phyloP scores from a whole-genome alignment of 2,329 filamentous ascomycete genomes.

The Aspergillus sp. region DNA sequence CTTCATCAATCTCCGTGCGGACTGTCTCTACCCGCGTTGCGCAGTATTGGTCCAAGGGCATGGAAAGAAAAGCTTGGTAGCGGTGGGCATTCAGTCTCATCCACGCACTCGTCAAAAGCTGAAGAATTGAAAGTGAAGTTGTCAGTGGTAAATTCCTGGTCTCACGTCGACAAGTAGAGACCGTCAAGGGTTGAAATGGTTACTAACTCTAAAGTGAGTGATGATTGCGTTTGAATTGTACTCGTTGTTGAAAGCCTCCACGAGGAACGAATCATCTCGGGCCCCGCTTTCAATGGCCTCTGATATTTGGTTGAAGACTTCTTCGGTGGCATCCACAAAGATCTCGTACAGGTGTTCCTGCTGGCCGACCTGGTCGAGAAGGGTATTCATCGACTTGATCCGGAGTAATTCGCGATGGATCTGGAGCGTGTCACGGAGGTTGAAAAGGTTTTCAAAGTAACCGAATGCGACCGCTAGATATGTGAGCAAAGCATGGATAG shows the following conservation, averaged over 20 bases:
- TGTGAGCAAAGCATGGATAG: no score
- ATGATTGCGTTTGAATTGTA: slow-evolving; percentile 69
- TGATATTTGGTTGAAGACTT: slow-evolving; percentile 62
- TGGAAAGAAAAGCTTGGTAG: slow-evolving; percentile 69
- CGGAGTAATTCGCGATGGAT: slow-evolving; percentile 68
- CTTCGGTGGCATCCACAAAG: slow-evolving; percentile 71
- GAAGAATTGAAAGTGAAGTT: slow-evolving; percentile 10
- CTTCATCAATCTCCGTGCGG: slow-evolving; percentile 80
- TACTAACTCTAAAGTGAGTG: slow-evolving; percentile 67
- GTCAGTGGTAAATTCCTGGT: slow-evolving; percentile 11
- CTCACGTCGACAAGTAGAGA: not conserved
- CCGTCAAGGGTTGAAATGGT: not conserved
- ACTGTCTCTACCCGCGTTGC: slow-evolving; percentile 66
- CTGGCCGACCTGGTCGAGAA: slow-evolving; percentile 67
- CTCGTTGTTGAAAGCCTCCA: slow-evolving; percentile 69
- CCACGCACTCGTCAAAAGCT: slow-evolving; percentile 79
- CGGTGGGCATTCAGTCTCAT: slow-evolving; percentile 68
- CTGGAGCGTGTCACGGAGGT: slow-evolving; percentile 58
- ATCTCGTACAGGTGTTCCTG: slow-evolving; percentile 70
- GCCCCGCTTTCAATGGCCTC: slow-evolving; percentile 52
- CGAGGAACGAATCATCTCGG: slow-evolving; percentile 55
- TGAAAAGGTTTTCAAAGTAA: slow-evolving; percentile 83
- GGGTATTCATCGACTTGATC: slow-evolving; percentile 64
- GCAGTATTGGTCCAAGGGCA: slow-evolving; percentile 64
- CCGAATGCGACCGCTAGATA: slow-evolving; percentile 77